phyloP scores from a whole-genome alignment of 495 filamentous ascomycete genomes.

The Tuber aestivum region DNA sequence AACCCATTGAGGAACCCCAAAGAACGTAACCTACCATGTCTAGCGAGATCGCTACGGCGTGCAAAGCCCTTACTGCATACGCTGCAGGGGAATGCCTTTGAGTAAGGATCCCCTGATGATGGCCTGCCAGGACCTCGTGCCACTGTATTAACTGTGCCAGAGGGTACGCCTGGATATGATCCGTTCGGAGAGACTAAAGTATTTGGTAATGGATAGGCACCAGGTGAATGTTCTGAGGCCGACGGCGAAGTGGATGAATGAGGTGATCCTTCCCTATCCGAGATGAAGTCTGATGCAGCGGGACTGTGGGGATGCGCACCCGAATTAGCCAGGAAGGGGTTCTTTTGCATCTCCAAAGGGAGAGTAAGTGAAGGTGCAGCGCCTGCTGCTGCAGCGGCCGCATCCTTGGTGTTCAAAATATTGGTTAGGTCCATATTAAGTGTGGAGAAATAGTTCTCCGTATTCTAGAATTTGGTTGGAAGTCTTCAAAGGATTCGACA shows the following conservation, averaged over 20 bases:
- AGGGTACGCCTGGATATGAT: conserved; percentile 39
- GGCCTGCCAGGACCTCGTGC: conserved; percentile 46
- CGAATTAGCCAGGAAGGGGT: conserved; percentile 24
- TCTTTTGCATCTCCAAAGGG: conserved; percentile 36
- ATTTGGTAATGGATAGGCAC: conserved; percentile 27
- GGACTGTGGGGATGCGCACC: conserved; percentile 38
- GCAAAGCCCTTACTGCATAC: conserved; percentile 91
- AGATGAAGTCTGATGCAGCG: conserved; percentile 37
- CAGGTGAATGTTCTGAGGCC: conserved; percentile 33
- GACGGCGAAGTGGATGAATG: conserved; percentile 37
- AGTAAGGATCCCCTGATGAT: conserved; percentile 50
- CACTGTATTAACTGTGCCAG: conserved; percentile 40
- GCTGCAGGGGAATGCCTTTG: conserved; percentile 85
- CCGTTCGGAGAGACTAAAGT: conserved; percentile 27
- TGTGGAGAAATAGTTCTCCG: background rate
- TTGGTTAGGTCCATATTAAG: conserved; percentile 41
- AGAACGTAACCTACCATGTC: conserved; percentile 66
- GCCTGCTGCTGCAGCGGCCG: conserved; percentile 32
- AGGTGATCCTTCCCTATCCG: conserved; percentile 36
- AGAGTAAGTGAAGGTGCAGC: conserved; percentile 28
- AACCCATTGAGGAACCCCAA: background rate
- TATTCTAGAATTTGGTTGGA: background rate
- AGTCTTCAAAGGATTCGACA: background rate
- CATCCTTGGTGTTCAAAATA: conserved; percentile 42
- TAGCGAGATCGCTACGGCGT: conserved; percentile 83